Evolutionary conservation across 768 basidiomycete species (phyloP), one percentile per base, ranked within the genome.

Genomic region (Pleurotus eryngii): DNA sequence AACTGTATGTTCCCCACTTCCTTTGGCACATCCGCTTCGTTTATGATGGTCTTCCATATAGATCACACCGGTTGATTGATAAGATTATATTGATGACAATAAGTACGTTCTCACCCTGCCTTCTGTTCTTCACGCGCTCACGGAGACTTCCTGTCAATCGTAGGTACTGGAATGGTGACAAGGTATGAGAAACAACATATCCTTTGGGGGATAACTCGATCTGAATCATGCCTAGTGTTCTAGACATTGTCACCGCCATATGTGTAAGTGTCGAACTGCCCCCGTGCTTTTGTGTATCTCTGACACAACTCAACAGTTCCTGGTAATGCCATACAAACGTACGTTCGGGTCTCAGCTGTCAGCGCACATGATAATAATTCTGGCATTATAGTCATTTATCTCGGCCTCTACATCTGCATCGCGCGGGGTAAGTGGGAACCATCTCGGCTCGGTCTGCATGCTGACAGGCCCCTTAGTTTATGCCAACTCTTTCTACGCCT

Each of bases 51-150:
- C 14, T 22, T 18, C 22, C 26, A 14, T 12, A 20, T n/a, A 54
- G 51, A 3, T 54, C 51, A 11, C 51, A 54, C 22, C 39, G 27
- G 8, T 42, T 54, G 39, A 54, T 54, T 42, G 51, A 54, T 38
- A 54, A 54, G 14, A 54, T 54, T 24, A 54, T 54, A 40, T 54
- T 54, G 51, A 54, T 54, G 51, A 54, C 51, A 12, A 54, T 54
- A 54, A 54, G 51, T 54, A 15, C 8, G 51, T 35, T 42, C n/a
- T 48, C 46, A 20, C 15, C 39, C 22, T 40, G 18, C 17, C 7
- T 54, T 42, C 35, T 20, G 15, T 54, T 42, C 15, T 20, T 20
- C 20, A 12, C 9, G 11, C 30, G 3, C 30, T 35, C 11, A 35
- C 30, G 30, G 30, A 9, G 30, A 35, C 9, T 35, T 35, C 27